Evolutionary conservation across 2,329 filamentous ascomycete species (phyloP), one percentile per base, ranked within the genome.

Genomic region (Plectosphaerella plurivora): DNA sequence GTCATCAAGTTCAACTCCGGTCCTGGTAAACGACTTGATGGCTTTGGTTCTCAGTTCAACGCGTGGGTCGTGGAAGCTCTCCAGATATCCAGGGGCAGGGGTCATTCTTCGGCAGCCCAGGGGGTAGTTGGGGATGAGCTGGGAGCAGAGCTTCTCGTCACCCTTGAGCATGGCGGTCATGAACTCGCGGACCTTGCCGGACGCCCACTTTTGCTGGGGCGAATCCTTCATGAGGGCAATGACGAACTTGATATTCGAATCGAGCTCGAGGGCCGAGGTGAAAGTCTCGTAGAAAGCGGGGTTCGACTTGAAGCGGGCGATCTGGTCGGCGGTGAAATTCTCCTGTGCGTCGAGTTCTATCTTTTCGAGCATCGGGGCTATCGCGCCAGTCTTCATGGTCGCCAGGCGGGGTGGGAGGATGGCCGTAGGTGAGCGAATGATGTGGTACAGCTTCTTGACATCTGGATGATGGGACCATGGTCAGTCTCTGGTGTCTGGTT

Each of bases 41-140:
- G 64, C 63, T 4, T 72, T 68, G 4, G 48, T 55, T 12, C 51
- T 52, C n/a, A 58, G 56, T 14, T 50, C 47, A 11, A 58, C 54
- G 14, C 24, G 51, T 2, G 56, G 56, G 45, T 58, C 56, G 14
- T 53, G 54, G 46, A 58, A 58, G 5, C 73, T 73, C 50, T 74
- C 70, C 3, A 82, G 68, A 52, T 81, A 82, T 0, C 72, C 68
- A 2, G 75, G 72, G 0, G 74, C 77, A 0, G 77, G 79, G 1
- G 77, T 82, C 59, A 79, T 70, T 42, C 77, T 67, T 52, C 74
- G 69, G 56, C 72, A 77, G 0, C 77, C 77, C 0, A 80, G 64
- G 1, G 75, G 70, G 22, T 71, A 79, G 18, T 71, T 63, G 0
- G 79, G 79, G 44, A 81, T 79, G 14, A 83, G 61, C 20, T 72